Conservation (phyloP, 371 early-diverging fungal genomes). For the Syncephalis plumigaleata region DNA sequence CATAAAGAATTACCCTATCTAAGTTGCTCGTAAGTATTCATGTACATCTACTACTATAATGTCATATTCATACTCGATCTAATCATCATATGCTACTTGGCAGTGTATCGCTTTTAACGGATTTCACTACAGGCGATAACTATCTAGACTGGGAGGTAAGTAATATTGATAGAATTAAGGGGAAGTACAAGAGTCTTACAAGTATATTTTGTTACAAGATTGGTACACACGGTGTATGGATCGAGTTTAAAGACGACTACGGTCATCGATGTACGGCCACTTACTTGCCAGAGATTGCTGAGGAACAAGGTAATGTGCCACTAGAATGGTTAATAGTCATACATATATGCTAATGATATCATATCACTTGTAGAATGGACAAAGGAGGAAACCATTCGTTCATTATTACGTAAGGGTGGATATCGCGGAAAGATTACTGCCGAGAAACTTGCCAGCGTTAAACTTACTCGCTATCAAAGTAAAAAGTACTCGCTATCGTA, state of each 20-base stretch:
- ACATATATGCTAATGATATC: slow-evolving; percentile 9
- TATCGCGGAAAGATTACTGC: slow-evolving; percentile 38
- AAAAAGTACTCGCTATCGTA: slow-evolving; percentile 41
- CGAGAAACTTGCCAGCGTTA: slow-evolving; percentile 24
- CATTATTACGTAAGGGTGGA: slow-evolving; percentile 74
- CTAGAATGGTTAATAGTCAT: neutral
- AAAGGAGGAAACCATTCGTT: slow-evolving; percentile 62
- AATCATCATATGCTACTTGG: neutral
- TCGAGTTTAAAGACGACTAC: slow-evolving; percentile 42
- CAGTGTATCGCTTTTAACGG: slow-evolving; percentile 61
- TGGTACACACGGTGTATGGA: slow-evolving; percentile 84
- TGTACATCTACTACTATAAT: neutral
- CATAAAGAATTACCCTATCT: slow-evolving; percentile 39
- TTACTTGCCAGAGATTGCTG: slow-evolving; percentile 74
- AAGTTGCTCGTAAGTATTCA: slow-evolving; percentile 24
- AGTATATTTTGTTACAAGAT: slow-evolving; percentile 13
- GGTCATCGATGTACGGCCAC: slow-evolving; percentile 57
- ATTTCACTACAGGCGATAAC: slow-evolving; percentile 60
- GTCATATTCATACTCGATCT: neutral
- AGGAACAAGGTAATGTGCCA: slow-evolving; percentile 26
- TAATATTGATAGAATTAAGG: neutral
- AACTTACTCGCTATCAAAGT: slow-evolving; percentile 71
- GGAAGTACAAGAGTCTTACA: neutral
- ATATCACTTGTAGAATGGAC: slow-evolving; percentile 50
- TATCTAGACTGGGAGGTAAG: slow-evolving; percentile 73